phyloP scores from a whole-genome alignment of 768 basidiomycete genomes.

The Glaciozyma martinii region DNA sequence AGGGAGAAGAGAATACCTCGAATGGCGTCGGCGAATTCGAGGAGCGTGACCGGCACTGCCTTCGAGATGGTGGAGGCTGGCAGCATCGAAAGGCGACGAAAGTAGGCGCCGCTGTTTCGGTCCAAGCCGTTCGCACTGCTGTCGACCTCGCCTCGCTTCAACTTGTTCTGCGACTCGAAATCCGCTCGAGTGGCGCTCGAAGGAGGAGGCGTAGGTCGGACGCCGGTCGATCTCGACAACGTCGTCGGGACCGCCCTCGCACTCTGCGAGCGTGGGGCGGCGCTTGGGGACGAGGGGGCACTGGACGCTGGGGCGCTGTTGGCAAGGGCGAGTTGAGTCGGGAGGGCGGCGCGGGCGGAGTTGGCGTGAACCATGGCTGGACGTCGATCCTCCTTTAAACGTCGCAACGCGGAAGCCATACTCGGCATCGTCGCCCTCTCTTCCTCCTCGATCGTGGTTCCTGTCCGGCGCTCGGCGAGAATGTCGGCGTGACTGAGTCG shows the following conservation, averaged over 20 bases:
- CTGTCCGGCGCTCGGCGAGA: conserved; percentile 37
- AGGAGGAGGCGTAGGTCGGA: conserved; percentile 16
- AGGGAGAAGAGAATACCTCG: conserved; percentile 85
- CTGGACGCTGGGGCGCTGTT: not conserved
- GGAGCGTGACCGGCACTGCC: conserved; percentile 60
- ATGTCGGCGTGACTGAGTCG: conserved; percentile 46
- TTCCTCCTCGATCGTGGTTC: conserved; percentile 1
- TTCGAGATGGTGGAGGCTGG: conserved; percentile 54
- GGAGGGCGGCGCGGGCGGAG: conserved; percentile 7
- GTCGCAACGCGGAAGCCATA: not conserved
- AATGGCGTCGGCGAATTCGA: conserved; percentile 70
- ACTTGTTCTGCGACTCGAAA: conserved; percentile 5
- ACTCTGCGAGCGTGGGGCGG: conserved; percentile 1
- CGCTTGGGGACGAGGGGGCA: not conserved
- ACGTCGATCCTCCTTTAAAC: not conserved
- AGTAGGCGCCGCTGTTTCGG: conserved; percentile 81
- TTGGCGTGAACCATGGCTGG: not conserved
- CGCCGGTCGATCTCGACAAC: conserved; percentile 4
- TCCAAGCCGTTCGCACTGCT: conserved; percentile 47
- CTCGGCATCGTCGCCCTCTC: not conserved
- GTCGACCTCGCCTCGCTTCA: conserved; percentile 15
- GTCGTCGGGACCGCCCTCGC: conserved; percentile 10
- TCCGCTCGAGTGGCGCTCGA: conserved; percentile 43
- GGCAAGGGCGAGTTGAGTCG: not conserved
- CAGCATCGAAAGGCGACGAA: conserved; percentile 76